Evolutionary conservation across 352 stramenopile species (phyloP), one percentile per base, ranked within the genome.

Genomic region (Phytophthora capsici): DNA sequence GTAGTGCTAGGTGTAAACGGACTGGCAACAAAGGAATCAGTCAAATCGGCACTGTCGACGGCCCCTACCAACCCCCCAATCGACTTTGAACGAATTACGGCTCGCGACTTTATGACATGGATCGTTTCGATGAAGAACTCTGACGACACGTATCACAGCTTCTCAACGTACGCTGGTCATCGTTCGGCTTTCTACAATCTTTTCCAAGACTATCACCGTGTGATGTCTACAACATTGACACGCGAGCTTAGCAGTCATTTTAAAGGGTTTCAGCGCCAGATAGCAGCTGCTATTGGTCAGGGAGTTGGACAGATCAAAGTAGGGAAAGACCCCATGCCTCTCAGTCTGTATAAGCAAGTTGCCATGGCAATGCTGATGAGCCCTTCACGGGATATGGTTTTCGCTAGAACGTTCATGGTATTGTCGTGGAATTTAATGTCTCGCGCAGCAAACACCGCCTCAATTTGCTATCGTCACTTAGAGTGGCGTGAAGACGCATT

Each of bases 401-500:
- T 76, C 41, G 68, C 38, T 10, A 58, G 57, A 6, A 59, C 43
- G 1, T 76, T 76, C 30, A 57, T 67, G 41, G 32, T 75, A 1
- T 28, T 62, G 0, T 59, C 41, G 1, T 75, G 67, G 52, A 69
- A 75, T 52, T 28, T 75, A 8, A 66, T 71, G 56, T 66, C 50
- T 7, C n/a, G 66, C 20, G 37, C 55, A 9, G 37, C 45, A 0
- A 75, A 63, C 36, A 64, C 66, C 6, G 30, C 26, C 5, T 56
- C 49, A 5, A 52, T 75, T 30, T 64, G 51, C 25, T 67, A 67
- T 22, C 6, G 23, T 9, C 63, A 78, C 37, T 34, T 80, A 2
- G 52, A 69, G 17, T 83, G 51, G 52, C 28, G 49, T 0, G 63
- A 73, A 13, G 71, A 83, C 60, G 58, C 75, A 13, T 28, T 78